phyloP scores from a whole-genome alignment of 106 monocot genomes.

The Dendrobium catenatum region DNA sequence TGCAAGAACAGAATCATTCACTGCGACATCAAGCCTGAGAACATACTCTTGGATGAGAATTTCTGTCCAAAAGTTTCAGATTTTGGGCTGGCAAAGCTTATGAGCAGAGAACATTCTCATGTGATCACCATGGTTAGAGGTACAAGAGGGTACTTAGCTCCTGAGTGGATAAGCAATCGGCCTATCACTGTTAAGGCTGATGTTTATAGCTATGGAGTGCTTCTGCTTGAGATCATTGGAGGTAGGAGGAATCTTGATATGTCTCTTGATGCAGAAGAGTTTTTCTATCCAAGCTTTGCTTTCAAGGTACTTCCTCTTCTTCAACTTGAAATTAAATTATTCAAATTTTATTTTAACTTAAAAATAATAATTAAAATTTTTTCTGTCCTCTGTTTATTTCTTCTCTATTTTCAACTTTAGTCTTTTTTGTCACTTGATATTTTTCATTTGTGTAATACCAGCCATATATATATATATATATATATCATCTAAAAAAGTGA shows the following conservation, averaged over 20 bases:
- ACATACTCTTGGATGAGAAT: conserved; percentile 42
- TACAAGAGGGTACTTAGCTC: conserved; percentile 69
- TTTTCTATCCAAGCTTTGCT: conserved; percentile 42
- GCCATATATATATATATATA: too few species aligned
- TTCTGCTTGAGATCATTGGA: conserved; percentile 49
- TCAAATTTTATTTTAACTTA: too few species aligned
- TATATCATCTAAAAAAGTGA: too few species aligned
- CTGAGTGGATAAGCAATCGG: conserved; percentile 54
- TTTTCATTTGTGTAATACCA: too few species aligned
- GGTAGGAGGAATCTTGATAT: conserved; percentile 47
- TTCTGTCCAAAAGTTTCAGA: conserved; percentile 54
- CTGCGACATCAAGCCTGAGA: conserved; percentile 78
- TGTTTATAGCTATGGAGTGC: conserved; percentile 68
- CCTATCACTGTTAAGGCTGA: conserved; percentile 65
- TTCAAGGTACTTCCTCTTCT: conserved; percentile 27
- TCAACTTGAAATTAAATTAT: not conserved
- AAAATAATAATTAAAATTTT: too few species aligned
- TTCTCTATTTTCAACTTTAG: too few species aligned
- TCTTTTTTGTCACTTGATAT: too few species aligned
- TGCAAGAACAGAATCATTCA: conserved; percentile 62
- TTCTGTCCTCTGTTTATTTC: too few species aligned
- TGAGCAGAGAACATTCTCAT: conserved; percentile 45
- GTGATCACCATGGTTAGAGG: conserved; percentile 58
- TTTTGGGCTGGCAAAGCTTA: conserved; percentile 55
- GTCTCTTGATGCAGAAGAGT: conserved; percentile 19